phyloP scores from a whole-genome alignment of 495 filamentous ascomycete genomes.

The Penicillium pulvis region DNA sequence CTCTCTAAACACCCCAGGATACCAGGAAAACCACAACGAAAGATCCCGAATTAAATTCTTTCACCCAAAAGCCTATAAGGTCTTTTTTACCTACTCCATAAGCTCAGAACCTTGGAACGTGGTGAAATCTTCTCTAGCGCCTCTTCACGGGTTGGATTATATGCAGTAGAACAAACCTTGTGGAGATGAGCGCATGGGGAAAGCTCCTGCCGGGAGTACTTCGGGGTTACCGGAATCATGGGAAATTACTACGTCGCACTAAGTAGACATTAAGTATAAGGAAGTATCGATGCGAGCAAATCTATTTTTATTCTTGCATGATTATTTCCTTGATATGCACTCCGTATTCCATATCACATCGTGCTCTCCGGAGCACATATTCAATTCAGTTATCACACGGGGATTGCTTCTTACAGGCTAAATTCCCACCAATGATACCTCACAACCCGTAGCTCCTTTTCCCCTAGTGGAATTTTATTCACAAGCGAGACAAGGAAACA shows the following conservation, averaged over 20 bases:
- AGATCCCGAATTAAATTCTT: too few species aligned
- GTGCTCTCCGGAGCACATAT: neutral
- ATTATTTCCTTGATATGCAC: neutral
- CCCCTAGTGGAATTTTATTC: neutral
- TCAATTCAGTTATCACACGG: neutral
- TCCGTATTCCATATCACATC: neutral
- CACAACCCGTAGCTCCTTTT: neutral
- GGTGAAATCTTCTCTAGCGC: neutral
- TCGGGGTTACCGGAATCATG: neutral
- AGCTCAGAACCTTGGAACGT: neutral
- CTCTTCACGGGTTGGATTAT: constrained; percentile 2
- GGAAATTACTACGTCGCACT: neutral
- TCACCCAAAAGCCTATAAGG: neutral
- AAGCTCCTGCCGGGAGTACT: constrained; percentile 4
- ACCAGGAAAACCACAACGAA: too few species aligned
- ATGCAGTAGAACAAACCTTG: constrained; percentile 4
- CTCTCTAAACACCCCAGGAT: too few species aligned
- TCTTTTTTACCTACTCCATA: neutral
- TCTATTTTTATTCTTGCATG: neutral
- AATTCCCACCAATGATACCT: constrained; percentile 2
- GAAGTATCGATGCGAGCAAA: neutral
- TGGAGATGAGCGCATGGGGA: constrained; percentile 2
- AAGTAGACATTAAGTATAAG: neutral
- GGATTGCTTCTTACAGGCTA: constrained; percentile 1
- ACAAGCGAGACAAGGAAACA: neutral